Evolutionary conservation across 2,329 filamentous ascomycete species (phyloP), one percentile per base, ranked within the genome.

Genomic region (Incumbomyces lentus): DNA sequence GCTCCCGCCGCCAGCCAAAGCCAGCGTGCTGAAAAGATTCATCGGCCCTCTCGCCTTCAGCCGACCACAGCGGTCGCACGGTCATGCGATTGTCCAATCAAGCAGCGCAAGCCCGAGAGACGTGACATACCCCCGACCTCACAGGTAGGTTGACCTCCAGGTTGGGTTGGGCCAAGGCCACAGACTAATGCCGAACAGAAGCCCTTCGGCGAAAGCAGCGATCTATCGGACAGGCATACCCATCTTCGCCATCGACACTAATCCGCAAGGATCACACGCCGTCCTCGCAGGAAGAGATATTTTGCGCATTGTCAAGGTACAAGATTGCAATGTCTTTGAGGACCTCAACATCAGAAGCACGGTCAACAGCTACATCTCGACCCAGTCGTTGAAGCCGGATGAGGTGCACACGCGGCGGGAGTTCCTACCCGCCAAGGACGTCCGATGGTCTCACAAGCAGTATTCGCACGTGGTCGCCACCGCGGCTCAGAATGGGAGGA

Each of bases 271-370:
- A 48, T 81, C 76, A 49, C 78, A 81, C 67, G 79, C 78, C 44
- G 69, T 82, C 46, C 71, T 82, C 53, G 79, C 76, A 35, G 79
- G 79, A 44, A 76, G 76, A 52, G 77, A 82, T 54, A 81, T 82
- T 47, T 71, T 82, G 56, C 81, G 81, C 62, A 82, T 78, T 2
- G 72, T 82, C 51, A 72, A 71, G 43, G 72, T 82, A 45, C 68
- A 74, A 37, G 72, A 75, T 47, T 69, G 72, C 50, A 68, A 67
- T 49, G 78, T 76, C 36, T 71, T 71, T 46, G 79, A 82, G 59
- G 78, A 81, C 52, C 72, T 76, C 61, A 81, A 82, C 59, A 69
- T 82, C 52, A 75, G 78, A 49, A 70, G 76, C 53, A 72, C 75
- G 29, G 75, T 81, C 53, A 71, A 75, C 56, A 74, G 73, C 54